Evolutionary conservation across 2,329 filamentous ascomycete genomes (phyloP).

Genomic region (Mycosphaerelloides madeirae): DNA sequence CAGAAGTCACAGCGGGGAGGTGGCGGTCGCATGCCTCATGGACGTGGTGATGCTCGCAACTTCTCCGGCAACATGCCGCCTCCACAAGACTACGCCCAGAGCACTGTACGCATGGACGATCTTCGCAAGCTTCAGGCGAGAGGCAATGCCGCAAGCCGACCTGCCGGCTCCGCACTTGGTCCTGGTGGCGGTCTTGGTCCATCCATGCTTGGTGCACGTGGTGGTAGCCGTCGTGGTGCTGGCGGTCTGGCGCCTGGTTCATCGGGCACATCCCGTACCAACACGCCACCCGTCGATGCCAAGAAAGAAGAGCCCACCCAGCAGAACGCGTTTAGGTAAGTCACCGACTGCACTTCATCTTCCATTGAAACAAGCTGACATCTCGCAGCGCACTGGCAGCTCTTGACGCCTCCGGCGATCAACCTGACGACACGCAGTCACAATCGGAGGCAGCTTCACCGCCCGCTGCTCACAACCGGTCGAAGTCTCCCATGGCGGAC

Average conservation of each 20-base stretch:
- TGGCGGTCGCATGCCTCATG: slow-evolving; percentile 65
- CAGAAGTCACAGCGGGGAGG: slow-evolving; percentile 59
- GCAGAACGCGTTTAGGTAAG: slow-evolving; percentile 92
- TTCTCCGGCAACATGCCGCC: slow-evolving; percentile 66
- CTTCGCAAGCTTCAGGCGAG: slow-evolving; percentile 72
- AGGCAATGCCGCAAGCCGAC: slow-evolving; percentile 55
- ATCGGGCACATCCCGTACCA: slow-evolving; percentile 79
- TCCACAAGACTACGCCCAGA: slow-evolving; percentile 65
- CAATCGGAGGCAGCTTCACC: slow-evolving; percentile 30
- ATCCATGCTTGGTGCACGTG: slow-evolving; percentile 66
- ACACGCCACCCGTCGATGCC: slow-evolving; percentile 70
- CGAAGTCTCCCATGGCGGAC: slow-evolving; percentile 26
- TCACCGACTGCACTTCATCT: slow-evolving; percentile 2
- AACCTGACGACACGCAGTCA: slow-evolving; percentile 59
- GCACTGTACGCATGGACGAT: slow-evolving; percentile 87
- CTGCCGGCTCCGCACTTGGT: slow-evolving; percentile 59
- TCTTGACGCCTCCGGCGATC: slow-evolving; percentile 52
- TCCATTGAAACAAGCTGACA: slow-evolving; percentile 30
- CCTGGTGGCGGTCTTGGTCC: slow-evolving; percentile 65
- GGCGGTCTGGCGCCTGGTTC: slow-evolving; percentile 47
- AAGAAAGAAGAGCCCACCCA: slow-evolving; percentile 61
- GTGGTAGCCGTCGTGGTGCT: slow-evolving; percentile 65
- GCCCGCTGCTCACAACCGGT: slow-evolving; percentile 26
- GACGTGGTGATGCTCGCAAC: slow-evolving; percentile 81
- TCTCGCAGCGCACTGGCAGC: slow-evolving; percentile 48